phyloP scores from a whole-genome alignment of 75 land plant genomes.

The Ceratopteris richardii region DNA sequence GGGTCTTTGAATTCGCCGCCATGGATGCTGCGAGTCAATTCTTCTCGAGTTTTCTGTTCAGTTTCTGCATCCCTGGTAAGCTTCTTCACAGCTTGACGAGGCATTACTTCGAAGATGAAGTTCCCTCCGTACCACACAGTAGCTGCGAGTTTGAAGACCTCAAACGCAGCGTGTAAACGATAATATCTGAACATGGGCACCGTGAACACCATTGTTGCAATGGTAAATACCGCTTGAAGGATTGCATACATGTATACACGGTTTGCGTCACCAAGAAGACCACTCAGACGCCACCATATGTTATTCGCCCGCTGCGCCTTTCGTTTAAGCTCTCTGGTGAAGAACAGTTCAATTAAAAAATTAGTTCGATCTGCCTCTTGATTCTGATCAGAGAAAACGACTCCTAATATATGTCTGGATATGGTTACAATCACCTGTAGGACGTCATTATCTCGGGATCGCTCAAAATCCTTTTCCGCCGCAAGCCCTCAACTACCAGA shows the following conservation, averaged over 20 bases:
- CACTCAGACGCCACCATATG: slow-evolving; percentile 34
- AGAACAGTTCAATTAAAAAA: no score
- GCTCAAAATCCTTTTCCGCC: slow-evolving; percentile 24
- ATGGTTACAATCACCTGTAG: slow-evolving; percentile 13
- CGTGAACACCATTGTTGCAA: slow-evolving; percentile 28
- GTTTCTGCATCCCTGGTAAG: no score
- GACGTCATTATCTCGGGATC: slow-evolving; percentile 39
- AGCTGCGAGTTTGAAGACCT: slow-evolving; percentile 30
- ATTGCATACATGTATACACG: slow-evolving; percentile 29
- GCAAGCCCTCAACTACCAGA: slow-evolving; percentile 25
- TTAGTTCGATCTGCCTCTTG: no score
- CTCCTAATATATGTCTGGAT: no score
- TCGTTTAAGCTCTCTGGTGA: slow-evolving; percentile 26
- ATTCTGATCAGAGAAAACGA: no score
- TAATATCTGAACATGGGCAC: slow-evolving; percentile 33
- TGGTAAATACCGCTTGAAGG: slow-evolving; percentile 28
- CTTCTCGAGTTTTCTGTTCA: no score
- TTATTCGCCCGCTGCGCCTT: slow-evolving; percentile 35
- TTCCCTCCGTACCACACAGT: slow-evolving; percentile 36
- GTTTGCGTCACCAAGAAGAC: slow-evolving; percentile 19
- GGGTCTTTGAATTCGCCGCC: no score
- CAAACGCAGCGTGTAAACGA: slow-evolving; percentile 22
- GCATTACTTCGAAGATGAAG: slow-evolving; percentile 34
- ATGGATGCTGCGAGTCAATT: no score
- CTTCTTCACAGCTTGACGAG: slow-evolving; percentile 25